A percentile compares a stretch with the other conserved stretches of the same genome.
phyloP scores from a whole-genome alignment of 495 filamentous ascomycete genomes.

The Delitschia confertaspora region DNA sequence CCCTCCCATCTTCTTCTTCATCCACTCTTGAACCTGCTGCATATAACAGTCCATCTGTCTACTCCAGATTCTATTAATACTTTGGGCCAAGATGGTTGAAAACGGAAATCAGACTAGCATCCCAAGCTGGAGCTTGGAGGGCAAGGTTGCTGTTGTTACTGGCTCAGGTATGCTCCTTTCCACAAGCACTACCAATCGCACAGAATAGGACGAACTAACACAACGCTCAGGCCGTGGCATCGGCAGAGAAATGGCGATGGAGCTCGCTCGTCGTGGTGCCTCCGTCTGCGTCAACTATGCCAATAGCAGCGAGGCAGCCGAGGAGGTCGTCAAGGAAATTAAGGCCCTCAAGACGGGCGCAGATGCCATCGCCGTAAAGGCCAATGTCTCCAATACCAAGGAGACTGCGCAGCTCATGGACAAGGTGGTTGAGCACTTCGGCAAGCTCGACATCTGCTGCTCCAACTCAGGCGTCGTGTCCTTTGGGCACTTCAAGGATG shows the following conservation, averaged over 20 bases:
- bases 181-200: too few species aligned
- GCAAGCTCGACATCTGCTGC: conserved; percentile 42
- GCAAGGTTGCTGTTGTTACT: conserved; percentile 41
- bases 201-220: too few species aligned
- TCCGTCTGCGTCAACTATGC: conserved; percentile 42
- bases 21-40: too few species aligned
- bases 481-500: conserved; percentile 42
- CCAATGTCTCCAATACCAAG: conserved; percentile 42
- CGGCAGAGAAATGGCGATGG: conserved; percentile 38
- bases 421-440: conserved; percentile 37
- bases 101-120: too few species aligned
- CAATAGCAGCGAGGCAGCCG: conserved; percentile 40
- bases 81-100: too few species aligned
- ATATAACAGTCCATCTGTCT: too few species aligned
- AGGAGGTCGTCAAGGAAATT: conserved; percentile 42
- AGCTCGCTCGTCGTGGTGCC: conserved; percentile 40
- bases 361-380: conserved; percentile 43
- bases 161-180: conserved; percentile 32
- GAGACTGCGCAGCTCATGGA: conserved; percentile 42
- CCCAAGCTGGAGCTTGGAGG: conserved; percentile 35
- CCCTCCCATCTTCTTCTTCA: too few species aligned
- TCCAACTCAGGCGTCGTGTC: conserved; percentile 49
- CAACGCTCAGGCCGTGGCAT: conserved; percentile 35
- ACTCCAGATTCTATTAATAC: too few species aligned
- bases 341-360: conserved; percentile 33